These are phyloP conservation scores for Geoglossum cookeanum DNA, from an alignment of 2,329 filamentous ascomycete species.

Conservation along the genomic window DNA sequence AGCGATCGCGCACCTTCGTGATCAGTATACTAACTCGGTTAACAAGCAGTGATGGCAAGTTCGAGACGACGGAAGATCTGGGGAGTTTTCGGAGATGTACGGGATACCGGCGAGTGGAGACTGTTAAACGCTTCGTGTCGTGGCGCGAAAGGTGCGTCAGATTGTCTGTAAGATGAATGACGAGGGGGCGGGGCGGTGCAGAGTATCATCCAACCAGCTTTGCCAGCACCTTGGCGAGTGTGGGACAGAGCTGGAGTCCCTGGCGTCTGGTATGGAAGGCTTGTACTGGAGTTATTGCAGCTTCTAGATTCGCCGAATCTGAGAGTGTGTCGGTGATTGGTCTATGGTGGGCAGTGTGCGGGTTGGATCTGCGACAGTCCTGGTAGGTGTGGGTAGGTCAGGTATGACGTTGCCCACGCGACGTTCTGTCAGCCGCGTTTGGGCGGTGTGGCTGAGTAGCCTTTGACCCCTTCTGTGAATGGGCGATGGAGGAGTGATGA, in stretches of 20 bases:
- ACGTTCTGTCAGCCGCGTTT: too few relatives aligned
- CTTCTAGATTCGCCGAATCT: too few relatives aligned
- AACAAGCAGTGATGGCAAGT: neutral
- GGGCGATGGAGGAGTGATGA: too few relatives aligned
- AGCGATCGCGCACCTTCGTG: neutral
- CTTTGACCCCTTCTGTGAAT: too few relatives aligned
- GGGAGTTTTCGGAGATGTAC: neutral
- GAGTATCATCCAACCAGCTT: neutral
- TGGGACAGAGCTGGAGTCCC: neutral
- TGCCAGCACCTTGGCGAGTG: neutral
- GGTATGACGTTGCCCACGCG: too few relatives aligned
- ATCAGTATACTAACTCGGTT: neutral
- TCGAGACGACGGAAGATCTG: neutral
- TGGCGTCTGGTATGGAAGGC: too few relatives aligned
- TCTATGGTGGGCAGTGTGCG: too few relatives aligned
- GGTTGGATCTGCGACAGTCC: too few relatives aligned
- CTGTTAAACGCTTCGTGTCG: neutral
- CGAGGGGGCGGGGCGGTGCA: neutral
- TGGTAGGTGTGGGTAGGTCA: too few relatives aligned
- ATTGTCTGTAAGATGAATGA: neutral
- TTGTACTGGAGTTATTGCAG: too few relatives aligned
- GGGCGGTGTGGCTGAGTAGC: too few relatives aligned
- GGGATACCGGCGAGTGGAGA: neutral
- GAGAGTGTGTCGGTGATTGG: too few relatives aligned
- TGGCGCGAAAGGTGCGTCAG: neutral